A percentile compares a stretch with the other conserved stretches of the same genome.
phyloP scores from a whole-genome alignment of 2,329 filamentous ascomycete genomes.

The Sarocladium kiliense region DNA sequence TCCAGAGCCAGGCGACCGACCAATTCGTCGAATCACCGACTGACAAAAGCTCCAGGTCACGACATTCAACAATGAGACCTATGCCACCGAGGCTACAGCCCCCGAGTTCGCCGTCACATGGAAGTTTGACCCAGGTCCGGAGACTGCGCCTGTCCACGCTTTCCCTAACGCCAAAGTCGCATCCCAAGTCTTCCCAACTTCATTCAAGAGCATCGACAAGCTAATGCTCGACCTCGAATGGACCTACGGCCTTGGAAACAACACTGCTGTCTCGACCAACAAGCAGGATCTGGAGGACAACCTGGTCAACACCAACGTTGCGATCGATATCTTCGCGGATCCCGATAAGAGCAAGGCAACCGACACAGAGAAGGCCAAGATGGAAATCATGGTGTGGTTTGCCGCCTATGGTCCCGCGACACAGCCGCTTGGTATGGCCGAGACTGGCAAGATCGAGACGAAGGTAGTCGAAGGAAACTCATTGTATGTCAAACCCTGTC shows the following conservation, averaged over 20 bases:
- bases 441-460: conserved; percentile 23
- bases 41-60: conserved; percentile 32
- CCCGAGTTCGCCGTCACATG: conserved; percentile 49
- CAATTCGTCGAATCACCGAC: no score
- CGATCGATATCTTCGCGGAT: conserved; percentile 55
- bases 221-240: conserved; percentile 42
- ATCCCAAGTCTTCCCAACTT: conserved; percentile 34
- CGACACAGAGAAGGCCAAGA: conserved; percentile 35
- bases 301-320: conserved; percentile 49
- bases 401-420: conserved; percentile 39
- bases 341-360: conserved; percentile 31
- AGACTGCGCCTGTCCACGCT: conserved; percentile 44
- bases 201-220: conserved; percentile 30
- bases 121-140: conserved; percentile 39
- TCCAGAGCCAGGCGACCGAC: no score
- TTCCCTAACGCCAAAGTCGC: conserved; percentile 49
- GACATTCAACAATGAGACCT: conserved; percentile 44
- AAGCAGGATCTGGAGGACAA: conserved; percentile 24
- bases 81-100: conserved; percentile 38
- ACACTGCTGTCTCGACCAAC: conserved; percentile 28
- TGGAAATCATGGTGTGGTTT: conserved; percentile 56
- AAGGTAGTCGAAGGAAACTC: conserved; percentile 33
- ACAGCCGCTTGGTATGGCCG: conserved; percentile 39
- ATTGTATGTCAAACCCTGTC: conserved; percentile 30
- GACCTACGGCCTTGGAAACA: conserved; percentile 43